A percentile compares a stretch with the other conserved stretches of the same genome.
Conservation (phyloP, 2,329 filamentous ascomycete species). For the Rhinocladiella similis region DNA sequence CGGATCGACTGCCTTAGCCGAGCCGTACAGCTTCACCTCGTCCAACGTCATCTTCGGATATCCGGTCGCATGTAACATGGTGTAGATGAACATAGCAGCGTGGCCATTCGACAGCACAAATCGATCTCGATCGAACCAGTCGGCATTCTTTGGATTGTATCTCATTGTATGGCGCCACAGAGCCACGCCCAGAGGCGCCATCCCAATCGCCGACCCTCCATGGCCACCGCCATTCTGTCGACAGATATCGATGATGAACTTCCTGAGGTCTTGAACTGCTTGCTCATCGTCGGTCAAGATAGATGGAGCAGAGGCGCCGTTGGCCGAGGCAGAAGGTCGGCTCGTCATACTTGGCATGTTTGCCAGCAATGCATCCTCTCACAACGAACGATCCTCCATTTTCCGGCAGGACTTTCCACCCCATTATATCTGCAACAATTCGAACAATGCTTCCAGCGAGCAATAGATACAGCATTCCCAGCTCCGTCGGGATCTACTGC, state of each 20-base stretch:
- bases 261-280: conserved; percentile 4
- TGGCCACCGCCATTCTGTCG: conserved; percentile 13
- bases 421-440: conserved; percentile 9
- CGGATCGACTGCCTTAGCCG: conserved; percentile 28
- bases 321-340: not conserved
- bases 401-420: not conserved
- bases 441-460: not conserved
- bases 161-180: conserved; percentile 32
- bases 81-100: conserved; percentile 29
- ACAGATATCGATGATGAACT: conserved; percentile 13
- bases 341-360: conserved; percentile 6
- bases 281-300: conserved; percentile 10
- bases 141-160: conserved; percentile 49
- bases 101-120: conserved; percentile 61
- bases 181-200: conserved; percentile 59
- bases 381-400: not conserved
- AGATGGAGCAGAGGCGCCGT: not conserved
- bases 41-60: conserved; percentile 37
- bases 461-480: no score
- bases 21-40: conserved; percentile 36
- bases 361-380: not conserved
- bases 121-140: conserved; percentile 63
- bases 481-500: no score
- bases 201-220: conserved; percentile 9
- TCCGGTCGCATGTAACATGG: conserved; percentile 35